Conservation (phyloP, 345 rosid species). For the Garcia nutans region DNA sequence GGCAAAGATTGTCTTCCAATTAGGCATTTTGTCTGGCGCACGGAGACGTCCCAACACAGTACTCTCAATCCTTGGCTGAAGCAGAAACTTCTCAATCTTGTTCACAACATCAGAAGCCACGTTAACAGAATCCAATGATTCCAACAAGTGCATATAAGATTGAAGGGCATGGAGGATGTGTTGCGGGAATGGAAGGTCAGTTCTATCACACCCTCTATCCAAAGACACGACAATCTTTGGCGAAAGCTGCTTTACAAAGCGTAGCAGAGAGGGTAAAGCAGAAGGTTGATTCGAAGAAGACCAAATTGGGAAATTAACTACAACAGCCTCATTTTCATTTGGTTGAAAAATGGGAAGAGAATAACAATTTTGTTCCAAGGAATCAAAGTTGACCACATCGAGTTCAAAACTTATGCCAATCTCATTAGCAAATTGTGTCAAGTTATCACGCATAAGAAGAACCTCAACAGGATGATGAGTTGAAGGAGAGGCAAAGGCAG, state of each 20-base stretch:
- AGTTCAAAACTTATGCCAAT: slow-evolving; percentile 49
- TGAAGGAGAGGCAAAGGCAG: slow-evolving; percentile 52
- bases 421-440: slow-evolving; percentile 46
- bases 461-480: slow-evolving; percentile 48
- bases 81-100: slow-evolving; percentile 77
- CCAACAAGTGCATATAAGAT: slow-evolving; percentile 59
- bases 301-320: slow-evolving; percentile 54
- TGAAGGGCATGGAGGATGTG: slow-evolving; percentile 70
- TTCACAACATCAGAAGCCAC: slow-evolving; percentile 62
- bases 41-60: slow-evolving; percentile 60
- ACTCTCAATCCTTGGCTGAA: slow-evolving; percentile 69
- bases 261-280: slow-evolving; percentile 51
- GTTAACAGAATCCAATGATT: slow-evolving; percentile 82
- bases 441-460: slow-evolving; percentile 49
- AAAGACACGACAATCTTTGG: slow-evolving; percentile 78
- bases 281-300: slow-evolving; percentile 38
- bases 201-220: slow-evolving; percentile 79
- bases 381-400: slow-evolving; percentile 46
- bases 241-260: slow-evolving; percentile 67
- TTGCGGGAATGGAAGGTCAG: slow-evolving; percentile 72
- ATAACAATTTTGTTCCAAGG: slow-evolving; percentile 39
- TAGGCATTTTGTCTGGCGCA: slow-evolving; percentile 51
- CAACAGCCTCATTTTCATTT: slow-evolving; percentile 45
- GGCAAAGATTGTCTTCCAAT: slow-evolving; percentile 70
- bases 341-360: slow-evolving; percentile 36